A percentile compares a stretch with the other conserved stretches of the same genome.
These are phyloP conservation scores for Chrysoporthe puriensis DNA, from an alignment of 2,329 filamentous ascomycete genomes.

Conservation along the genomic window DNA sequence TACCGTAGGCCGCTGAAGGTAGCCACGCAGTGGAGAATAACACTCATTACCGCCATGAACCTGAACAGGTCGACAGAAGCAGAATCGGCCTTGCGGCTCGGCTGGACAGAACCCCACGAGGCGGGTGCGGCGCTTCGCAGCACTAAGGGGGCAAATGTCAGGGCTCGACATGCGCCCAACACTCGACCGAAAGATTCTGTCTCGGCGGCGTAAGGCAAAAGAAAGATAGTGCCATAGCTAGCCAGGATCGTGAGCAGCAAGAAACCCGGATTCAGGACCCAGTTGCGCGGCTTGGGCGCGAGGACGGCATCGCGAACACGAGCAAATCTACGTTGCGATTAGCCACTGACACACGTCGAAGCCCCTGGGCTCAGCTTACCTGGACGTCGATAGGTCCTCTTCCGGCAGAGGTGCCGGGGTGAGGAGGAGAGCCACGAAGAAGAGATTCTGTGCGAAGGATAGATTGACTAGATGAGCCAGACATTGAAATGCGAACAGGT, in stretches of 20 bases:
- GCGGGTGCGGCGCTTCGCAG: conserved; percentile 51
- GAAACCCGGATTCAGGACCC: conserved; percentile 44
- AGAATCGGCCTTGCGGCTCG: conserved; percentile 42
- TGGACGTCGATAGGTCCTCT: conserved; percentile 36
- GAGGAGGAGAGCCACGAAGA: conserved; percentile 62
- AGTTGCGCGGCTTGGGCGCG: conserved; percentile 48
- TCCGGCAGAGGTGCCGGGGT: conserved; percentile 53
- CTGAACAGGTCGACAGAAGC: conserved; percentile 53
- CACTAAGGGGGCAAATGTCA: conserved; percentile 51
- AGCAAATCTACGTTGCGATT: conserved; percentile 31
- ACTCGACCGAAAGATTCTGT: conserved; percentile 45
- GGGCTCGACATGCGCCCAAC: conserved; percentile 38
- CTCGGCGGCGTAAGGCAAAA: conserved; percentile 46
- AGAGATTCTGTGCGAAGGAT: conserved; percentile 66
- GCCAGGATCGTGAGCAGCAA: conserved; percentile 40
- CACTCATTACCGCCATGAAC: conserved; percentile 47
- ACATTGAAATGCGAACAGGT: conserved; percentile 59
- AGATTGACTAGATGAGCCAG: conserved; percentile 64
- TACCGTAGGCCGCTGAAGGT: conserved; percentile 48
- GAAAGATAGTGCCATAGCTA: conserved; percentile 42
- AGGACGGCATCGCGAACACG: conserved; percentile 38
- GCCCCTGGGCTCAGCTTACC: conserved; percentile 28
- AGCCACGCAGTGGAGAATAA: conserved; percentile 50
- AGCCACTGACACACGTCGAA: neutral
- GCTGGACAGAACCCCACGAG: conserved; percentile 51